phyloP scores from a whole-genome alignment of 768 basidiomycete genomes.

The Naematelia aurantialba region DNA sequence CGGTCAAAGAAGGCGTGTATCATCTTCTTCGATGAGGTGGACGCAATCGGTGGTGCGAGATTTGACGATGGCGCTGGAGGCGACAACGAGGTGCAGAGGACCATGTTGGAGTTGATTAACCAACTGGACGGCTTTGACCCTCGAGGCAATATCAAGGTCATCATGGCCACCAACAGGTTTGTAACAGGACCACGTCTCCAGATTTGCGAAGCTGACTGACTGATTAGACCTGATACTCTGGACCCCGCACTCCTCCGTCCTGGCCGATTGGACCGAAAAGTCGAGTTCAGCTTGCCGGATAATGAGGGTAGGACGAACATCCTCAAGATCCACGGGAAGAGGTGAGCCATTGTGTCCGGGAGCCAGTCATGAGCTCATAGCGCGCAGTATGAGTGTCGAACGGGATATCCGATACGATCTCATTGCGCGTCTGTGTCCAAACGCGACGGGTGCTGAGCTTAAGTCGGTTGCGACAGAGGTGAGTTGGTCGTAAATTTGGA shows the following conservation, averaged over 20 bases:
- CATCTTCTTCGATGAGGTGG: conserved; percentile 98
- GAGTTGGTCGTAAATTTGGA: conserved; percentile 23
- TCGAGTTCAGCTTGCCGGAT: conserved; percentile 93
- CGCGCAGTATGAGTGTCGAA: conserved; percentile 86
- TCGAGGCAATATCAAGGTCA: conserved; percentile 97
- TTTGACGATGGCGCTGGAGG: conserved; percentile 99
- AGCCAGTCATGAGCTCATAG: not conserved
- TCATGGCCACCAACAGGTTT: conserved; percentile 97
- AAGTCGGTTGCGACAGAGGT: conserved; percentile 96
- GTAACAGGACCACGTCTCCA: conserved; percentile 28
- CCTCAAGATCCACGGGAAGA: conserved; percentile 90
- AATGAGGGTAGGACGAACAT: conserved; percentile 96
- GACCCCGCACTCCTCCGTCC: conserved; percentile 95
- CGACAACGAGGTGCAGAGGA: conserved; percentile 97
- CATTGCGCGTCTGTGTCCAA: conserved; percentile 93
- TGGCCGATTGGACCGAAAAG: conserved; percentile 91
- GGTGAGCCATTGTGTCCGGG: conserved; percentile 55
- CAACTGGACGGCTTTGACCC: conserved; percentile 98
- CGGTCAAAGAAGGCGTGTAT: conserved; percentile 98
- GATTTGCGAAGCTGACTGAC: not conserved
- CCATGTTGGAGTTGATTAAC: conserved; percentile 98
- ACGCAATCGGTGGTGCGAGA: conserved; percentile 95
- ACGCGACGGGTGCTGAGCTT: conserved; percentile 97
- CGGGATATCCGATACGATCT: conserved; percentile 95
- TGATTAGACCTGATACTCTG: conserved; percentile 85